Evolutionary conservation across 208 protist genomes (phyloP).

Genomic region (Leishmania arabica): DNA sequence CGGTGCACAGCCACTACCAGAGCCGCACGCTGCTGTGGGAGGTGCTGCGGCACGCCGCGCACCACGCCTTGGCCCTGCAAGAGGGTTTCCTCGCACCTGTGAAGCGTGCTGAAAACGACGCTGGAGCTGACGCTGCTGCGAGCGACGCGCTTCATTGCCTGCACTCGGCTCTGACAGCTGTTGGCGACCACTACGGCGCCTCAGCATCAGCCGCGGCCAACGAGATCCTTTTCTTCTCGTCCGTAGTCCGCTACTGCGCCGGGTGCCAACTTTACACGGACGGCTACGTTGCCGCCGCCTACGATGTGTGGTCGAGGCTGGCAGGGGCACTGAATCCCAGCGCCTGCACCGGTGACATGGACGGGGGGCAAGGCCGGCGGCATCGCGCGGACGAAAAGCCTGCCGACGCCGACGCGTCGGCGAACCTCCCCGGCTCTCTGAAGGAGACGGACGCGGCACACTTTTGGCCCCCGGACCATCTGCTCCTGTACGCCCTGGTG

Average conservation of each 20-base stretch:
- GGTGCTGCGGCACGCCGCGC: slow-evolving; percentile 52
- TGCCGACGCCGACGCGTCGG: neutral
- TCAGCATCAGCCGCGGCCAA: slow-evolving; percentile 26
- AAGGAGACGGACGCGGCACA: neutral
- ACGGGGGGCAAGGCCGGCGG: neutral
- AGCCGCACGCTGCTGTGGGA: slow-evolving; percentile 27
- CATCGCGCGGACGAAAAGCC: neutral
- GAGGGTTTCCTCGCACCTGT: slow-evolving; percentile 32
- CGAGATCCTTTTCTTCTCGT: slow-evolving; percentile 53
- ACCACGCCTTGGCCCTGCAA: slow-evolving; percentile 52
- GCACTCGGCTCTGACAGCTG: slow-evolving; percentile 32
- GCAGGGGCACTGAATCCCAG: slow-evolving; percentile 23
- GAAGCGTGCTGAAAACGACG: neutral
- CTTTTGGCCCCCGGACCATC: slow-evolving; percentile 76
- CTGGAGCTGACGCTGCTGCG: neutral
- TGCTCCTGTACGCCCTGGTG: slow-evolving; percentile 62
- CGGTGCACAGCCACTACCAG: slow-evolving; percentile 10
- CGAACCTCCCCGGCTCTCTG: neutral
- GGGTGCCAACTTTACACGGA: slow-evolving; percentile 39
- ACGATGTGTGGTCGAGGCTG: slow-evolving; percentile 51
- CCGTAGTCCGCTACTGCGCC: slow-evolving; percentile 50
- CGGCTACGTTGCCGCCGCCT: slow-evolving; percentile 67
- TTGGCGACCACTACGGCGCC: slow-evolving; percentile 46
- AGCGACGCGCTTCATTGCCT: slow-evolving; percentile 34
- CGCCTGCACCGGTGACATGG: slow-evolving; percentile 10